Evolutionary conservation across 768 basidiomycete genomes (phyloP).

Genomic region (Chiua virens): DNA sequence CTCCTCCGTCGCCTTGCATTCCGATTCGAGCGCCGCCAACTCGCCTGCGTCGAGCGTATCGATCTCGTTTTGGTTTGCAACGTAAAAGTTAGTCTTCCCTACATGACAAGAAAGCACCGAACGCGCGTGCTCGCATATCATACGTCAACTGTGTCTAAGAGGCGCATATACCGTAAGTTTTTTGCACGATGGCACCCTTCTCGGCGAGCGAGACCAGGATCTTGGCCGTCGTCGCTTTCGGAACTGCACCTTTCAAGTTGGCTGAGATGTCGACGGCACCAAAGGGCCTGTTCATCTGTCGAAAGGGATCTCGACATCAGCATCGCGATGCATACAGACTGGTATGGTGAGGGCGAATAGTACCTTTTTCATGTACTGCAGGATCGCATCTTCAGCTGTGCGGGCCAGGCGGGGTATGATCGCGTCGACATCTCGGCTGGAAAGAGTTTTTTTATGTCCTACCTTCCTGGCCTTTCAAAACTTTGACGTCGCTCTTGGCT

Average conservation of each 20-base stretch:
- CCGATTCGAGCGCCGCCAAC: slow-evolving; percentile 57
- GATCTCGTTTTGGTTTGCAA: slow-evolving; percentile 76
- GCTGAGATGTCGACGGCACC: slow-evolving; percentile 91
- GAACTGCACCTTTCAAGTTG: slow-evolving; percentile 86
- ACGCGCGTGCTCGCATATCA: background rate
- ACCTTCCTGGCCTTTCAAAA: slow-evolving; percentile 80
- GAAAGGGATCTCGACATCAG: background rate
- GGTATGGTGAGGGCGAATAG: background rate
- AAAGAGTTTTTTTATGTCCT: background rate
- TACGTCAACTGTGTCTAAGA: background rate
- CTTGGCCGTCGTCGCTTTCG: slow-evolving; percentile 83
- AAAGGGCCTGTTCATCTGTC: slow-evolving; percentile 89
- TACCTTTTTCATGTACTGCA: slow-evolving; percentile 79
- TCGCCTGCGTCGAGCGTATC: slow-evolving; percentile 63
- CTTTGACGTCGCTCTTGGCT: slow-evolving; percentile 52
- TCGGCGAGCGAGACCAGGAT: slow-evolving; percentile 82
- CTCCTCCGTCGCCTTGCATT: slow-evolving; percentile 58
- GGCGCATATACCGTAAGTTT: slow-evolving; percentile 66
- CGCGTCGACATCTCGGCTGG: too few species aligned
- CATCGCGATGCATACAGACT: slow-evolving; percentile 8
- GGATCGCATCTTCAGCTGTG: slow-evolving; percentile 69
- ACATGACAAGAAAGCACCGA: background rate
- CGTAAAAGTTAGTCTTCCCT: slow-evolving; percentile 89
- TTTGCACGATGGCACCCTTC: slow-evolving; percentile 78
- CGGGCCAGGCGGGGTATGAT: too few species aligned